Evolutionary conservation across 805 yeast species (phyloP).

Genomic region (Brettanomyces sp.): DNA sequence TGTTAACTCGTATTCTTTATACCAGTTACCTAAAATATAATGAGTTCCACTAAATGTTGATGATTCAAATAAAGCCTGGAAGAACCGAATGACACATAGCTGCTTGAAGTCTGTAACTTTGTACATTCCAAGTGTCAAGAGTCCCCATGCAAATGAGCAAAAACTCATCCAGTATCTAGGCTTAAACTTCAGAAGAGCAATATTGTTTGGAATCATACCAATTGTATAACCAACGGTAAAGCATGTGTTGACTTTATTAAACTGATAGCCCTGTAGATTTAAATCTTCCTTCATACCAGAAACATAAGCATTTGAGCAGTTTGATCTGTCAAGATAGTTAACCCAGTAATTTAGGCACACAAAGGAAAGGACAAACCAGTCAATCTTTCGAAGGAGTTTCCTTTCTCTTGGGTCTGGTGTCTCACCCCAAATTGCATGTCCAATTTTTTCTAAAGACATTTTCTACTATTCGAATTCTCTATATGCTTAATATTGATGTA

Average conservation of each 20-base stretch:
- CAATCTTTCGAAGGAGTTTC: constrained; percentile 5
- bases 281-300: constrained; percentile 61
- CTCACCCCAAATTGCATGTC: constrained; percentile 5
- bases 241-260: constrained; percentile 8
- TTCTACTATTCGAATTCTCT: too few species aligned
- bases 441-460: too few species aligned
- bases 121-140: constrained; percentile 43
- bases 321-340: constrained; percentile 26
- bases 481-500: too few species aligned
- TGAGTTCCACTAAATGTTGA: constrained; percentile 55
- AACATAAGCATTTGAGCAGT: constrained; percentile 48
- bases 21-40: constrained; percentile 47
- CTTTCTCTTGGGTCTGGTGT: constrained; percentile 3
- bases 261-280: constrained; percentile 26
- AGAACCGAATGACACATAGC: constrained; percentile 45
- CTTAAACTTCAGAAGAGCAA: constrained; percentile 27
- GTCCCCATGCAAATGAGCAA: constrained; percentile 49
- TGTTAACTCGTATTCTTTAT: constrained; percentile 43
- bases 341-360: constrained; percentile 26
- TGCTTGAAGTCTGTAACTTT: constrained; percentile 36
- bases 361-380: constrained; percentile 26
- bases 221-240: constrained; percentile 41
- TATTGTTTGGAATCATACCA: constrained; percentile 50
- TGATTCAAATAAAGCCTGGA: constrained; percentile 51
- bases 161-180: constrained; percentile 48